phyloP scores from a whole-genome alignment of 129 eudicot species.

The Artemisia annua region DNA sequence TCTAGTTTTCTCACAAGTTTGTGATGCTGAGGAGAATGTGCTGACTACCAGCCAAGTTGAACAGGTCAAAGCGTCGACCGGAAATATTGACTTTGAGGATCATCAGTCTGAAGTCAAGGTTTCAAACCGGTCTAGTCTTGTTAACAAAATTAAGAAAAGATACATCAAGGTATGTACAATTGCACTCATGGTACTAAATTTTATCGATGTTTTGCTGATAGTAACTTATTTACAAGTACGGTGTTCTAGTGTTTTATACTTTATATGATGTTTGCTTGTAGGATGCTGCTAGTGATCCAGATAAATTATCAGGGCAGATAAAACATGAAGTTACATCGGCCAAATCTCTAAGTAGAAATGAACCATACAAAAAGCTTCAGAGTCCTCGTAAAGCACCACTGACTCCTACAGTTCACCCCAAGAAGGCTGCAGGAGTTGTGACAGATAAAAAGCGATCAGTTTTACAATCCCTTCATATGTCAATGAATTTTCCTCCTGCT shows the following conservation, averaged over 20 bases:
- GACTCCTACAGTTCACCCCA: conserved; percentile 23
- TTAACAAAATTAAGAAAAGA: conserved; percentile 23
- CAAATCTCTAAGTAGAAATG: conserved; percentile 19
- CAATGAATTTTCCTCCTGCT: conserved; percentile 45
- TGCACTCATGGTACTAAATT: not conserved
- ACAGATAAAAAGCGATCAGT: conserved; percentile 43
- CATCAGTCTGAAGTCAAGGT: too few relatives aligned
- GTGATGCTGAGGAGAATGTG: conserved; percentile 19
- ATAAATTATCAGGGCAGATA: conserved; percentile 30
- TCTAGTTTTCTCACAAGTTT: conserved; percentile 19
- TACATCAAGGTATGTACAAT: conserved; percentile 23
- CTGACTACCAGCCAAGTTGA: conserved; percentile 14
- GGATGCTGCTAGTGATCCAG: conserved; percentile 35
- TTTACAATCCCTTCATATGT: conserved; percentile 50
- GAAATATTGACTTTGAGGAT: not conserved
- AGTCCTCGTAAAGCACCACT: conserved; percentile 31
- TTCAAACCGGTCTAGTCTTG: too few relatives aligned
- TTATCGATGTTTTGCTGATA: too few relatives aligned
- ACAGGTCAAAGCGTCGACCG: not conserved
- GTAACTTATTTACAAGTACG: not conserved
- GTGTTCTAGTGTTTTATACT: not conserved
- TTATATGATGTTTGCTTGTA: conserved; percentile 16
- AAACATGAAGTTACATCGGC: conserved; percentile 29
- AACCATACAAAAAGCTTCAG: conserved; percentile 29
- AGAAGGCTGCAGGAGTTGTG: conserved; percentile 26